phyloP scores from a whole-genome alignment of 768 basidiomycete species.

The Coprinellus aureogranulatus region DNA sequence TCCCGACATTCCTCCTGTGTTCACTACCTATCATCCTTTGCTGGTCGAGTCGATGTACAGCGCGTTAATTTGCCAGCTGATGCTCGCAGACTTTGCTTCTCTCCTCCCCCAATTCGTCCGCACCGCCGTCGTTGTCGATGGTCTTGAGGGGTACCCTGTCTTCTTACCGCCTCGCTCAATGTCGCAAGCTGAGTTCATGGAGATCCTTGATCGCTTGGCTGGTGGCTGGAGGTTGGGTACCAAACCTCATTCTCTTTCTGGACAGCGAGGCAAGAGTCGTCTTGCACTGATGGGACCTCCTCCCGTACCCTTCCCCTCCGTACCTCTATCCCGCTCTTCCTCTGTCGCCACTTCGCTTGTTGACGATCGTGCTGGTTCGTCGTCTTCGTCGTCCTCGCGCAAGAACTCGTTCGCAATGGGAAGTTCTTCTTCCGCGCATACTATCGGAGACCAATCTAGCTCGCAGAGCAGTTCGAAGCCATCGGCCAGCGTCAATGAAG shows the following conservation, averaged over 20 bases:
- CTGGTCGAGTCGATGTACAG: slow-evolving; percentile 86
- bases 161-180: slow-evolving; percentile 86
- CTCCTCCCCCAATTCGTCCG: slow-evolving; percentile 65
- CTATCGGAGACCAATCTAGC: too few species aligned
- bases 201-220: slow-evolving; percentile 78
- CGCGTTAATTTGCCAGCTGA: slow-evolving; percentile 68
- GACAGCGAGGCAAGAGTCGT: slow-evolving; percentile 36
- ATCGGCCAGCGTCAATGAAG: not conserved
- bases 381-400: slow-evolving; percentile 5
- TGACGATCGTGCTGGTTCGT: not conserved
- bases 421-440: not conserved
- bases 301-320: slow-evolving; percentile 20
- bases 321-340: slow-evolving; percentile 7
- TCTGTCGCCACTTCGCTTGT: not conserved
- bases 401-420: slow-evolving; percentile 8
- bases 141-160: slow-evolving; percentile 84
- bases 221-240: slow-evolving; percentile 70
- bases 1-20: slow-evolving; percentile 54
- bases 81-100: slow-evolving; percentile 71
- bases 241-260: slow-evolving; percentile 51
- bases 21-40: slow-evolving; percentile 89
- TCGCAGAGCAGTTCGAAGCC: not conserved
- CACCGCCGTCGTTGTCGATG: slow-evolving; percentile 69
- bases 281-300: slow-evolving; percentile 37
- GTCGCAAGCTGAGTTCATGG: slow-evolving; percentile 87